phyloP scores from a whole-genome alignment of 148 eudicot species.

The Rhododendron vialii region DNA sequence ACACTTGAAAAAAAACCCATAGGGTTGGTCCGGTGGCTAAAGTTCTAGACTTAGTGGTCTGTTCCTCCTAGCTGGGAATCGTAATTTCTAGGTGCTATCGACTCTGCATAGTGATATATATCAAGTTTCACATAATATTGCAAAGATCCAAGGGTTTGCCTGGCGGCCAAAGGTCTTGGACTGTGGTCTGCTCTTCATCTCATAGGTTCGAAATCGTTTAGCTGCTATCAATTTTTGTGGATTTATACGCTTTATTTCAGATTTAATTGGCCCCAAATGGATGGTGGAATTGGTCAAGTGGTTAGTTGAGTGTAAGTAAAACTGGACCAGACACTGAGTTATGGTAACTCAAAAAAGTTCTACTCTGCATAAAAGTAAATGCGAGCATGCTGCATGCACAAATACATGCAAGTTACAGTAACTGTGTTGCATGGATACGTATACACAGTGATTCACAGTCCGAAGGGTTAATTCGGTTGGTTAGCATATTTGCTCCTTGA shows the following conservation, averaged over 20 bases:
- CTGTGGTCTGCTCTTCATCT: background rate
- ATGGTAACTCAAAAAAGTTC: no score
- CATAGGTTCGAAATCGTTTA: no score
- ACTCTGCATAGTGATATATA: background rate
- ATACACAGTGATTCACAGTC: slow-evolving; percentile 1
- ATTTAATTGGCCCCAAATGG: background rate
- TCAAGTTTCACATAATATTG: background rate
- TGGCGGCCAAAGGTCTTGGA: background rate
- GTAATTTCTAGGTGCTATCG: no score
- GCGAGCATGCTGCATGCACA: background rate
- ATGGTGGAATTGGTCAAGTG: background rate
- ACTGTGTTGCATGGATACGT: background rate
- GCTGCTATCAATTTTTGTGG: background rate
- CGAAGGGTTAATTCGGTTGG: no score
- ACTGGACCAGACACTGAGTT: background rate
- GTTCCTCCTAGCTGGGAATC: no score
- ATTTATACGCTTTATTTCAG: background rate
- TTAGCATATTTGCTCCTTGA: no score
- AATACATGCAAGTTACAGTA: background rate
- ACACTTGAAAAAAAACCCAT: no score
- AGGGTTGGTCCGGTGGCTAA: no score
- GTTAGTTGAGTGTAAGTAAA: background rate
- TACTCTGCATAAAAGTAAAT: background rate
- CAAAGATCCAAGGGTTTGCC: background rate
- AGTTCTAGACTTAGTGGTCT: no score